A percentile compares a stretch with the other conserved stretches of the same genome.
These are phyloP conservation scores for Akanthomyces uredinophilus DNA, from an alignment of 2,329 filamentous ascomycete species.

Conservation along the genomic window DNA sequence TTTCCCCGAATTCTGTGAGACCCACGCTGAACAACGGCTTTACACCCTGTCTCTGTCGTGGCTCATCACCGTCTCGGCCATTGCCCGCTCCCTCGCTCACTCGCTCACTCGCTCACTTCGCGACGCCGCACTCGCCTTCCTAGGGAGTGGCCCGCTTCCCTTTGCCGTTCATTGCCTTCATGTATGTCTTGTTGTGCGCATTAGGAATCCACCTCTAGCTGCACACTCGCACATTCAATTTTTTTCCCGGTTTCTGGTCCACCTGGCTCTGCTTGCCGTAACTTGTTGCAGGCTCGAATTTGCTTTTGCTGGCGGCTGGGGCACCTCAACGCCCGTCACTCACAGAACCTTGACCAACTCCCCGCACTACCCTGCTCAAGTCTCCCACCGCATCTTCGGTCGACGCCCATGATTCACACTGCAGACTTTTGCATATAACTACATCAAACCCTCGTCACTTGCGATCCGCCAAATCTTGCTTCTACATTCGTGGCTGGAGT, in stretches of 20 bases:
- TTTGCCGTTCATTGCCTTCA: conserved; percentile 12
- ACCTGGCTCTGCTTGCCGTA: conserved; percentile 2
- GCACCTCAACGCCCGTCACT: conserved; percentile 11
- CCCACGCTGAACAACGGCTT: conserved; percentile 11
- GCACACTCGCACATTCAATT: conserved; percentile 10
- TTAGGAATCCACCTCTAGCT: conserved; percentile 12
- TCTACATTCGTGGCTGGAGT: neutral
- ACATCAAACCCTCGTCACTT: neutral
- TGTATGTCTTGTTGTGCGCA: conserved; percentile 15
- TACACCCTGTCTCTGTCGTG: conserved; percentile 6
- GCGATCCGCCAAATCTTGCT: neutral
- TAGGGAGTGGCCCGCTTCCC: conserved; percentile 6
- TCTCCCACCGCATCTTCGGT: conserved; percentile 3
- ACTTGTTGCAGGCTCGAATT: conserved; percentile 10
- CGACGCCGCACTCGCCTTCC: neutral
- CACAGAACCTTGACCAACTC: conserved; percentile 13
- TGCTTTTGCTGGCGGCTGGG: conserved; percentile 12
- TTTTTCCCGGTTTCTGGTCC: conserved; percentile 11
- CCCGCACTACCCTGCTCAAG: conserved; percentile 7
- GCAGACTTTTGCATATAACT: conserved; percentile 4
- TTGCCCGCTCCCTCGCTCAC: conserved; percentile 9
- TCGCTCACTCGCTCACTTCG: conserved; percentile 5
- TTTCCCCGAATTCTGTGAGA: conserved; percentile 13
- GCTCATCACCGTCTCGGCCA: conserved; percentile 13
- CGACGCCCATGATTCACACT: neutral